Base-by-base conservation (phyloP, 371 early-diverging fungal species). In the Apophysomyces ossiformis region DNA sequence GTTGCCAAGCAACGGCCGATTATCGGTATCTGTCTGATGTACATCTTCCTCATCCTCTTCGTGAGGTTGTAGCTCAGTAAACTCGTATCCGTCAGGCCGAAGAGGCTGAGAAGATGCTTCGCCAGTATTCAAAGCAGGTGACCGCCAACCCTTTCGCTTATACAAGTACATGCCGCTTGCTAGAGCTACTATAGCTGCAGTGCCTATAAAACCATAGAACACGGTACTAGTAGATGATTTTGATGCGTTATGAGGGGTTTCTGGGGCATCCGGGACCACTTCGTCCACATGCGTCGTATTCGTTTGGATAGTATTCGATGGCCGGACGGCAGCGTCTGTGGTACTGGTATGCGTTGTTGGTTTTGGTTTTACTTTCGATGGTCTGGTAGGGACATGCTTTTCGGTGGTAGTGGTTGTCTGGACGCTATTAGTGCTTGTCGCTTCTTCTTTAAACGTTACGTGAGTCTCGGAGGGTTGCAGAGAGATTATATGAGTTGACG, bases 81-180 rank as follows among this genome's bases (percentile, higher is more conserved):
- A 72, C 45, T 72, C 72, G 44, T 72, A 72, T 2, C 54, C 72
- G 43, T 72, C 72, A 21, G 68, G 65, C 16, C 61, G 63, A n/a
- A 63, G 26, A 41, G 65, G 39, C 7, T 61, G 59, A 1, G 59
- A 35, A 18, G 65, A 65, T 18, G 68, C 68, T 18, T 72, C 68
- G 32, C 57, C 66, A 4, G 63, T 18, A 37, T 46, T 36, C 7
- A 46, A 13, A 0, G 58, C 47, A 21, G 70, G 47, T 1, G 58
- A n/a, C 16, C 64, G 68, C 72, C 72, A 72, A 4, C 45, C 39
- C 16, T 68, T 72, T 13, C 72, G 65, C 45, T 65, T 72, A 11
- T 68, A 58, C 8, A 72, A 58, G 50, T 72, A 72, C 63, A 72
- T 54, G 21, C 65, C 65, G 1, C 60, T 62, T 37, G 68, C 72